phyloP scores from a whole-genome alignment of 148 eudicot species.

The Camellia japonica region DNA sequence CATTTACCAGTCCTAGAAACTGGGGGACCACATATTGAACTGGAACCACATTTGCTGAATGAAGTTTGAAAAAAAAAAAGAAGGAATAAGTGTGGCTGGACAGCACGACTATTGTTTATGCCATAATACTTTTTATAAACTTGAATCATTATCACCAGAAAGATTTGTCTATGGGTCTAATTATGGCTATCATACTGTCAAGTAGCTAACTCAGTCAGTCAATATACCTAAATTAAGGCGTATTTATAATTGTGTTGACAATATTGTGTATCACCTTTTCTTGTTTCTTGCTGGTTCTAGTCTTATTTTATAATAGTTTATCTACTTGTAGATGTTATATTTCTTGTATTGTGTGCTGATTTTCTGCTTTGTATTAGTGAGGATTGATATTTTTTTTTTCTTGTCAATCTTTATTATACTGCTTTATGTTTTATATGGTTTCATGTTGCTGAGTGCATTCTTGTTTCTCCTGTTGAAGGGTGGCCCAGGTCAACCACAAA shows the following conservation, averaged over 20 bases:
- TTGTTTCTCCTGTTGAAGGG: conserved; percentile 52
- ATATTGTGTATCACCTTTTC: background rate
- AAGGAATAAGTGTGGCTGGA: too few species aligned
- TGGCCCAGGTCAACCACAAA: conserved; percentile 77
- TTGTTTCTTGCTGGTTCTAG: background rate
- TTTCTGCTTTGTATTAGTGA: background rate
- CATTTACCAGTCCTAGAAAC: background rate
- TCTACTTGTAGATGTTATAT: background rate
- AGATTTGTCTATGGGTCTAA: background rate
- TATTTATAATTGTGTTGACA: background rate
- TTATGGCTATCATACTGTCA: too few species aligned
- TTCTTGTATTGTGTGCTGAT: background rate
- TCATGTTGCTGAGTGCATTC: conserved; percentile 11
- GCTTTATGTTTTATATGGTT: background rate
- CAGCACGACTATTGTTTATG: background rate
- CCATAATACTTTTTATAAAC: background rate
- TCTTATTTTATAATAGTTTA: background rate
- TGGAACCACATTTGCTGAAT: too few species aligned
- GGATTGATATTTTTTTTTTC: background rate
- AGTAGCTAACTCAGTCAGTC: background rate
- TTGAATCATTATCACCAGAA: background rate
- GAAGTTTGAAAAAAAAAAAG: too few species aligned
- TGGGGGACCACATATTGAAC: too few species aligned
- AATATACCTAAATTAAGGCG: background rate
- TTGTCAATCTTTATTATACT: background rate